These are phyloP conservation scores for Phoma sp. DNA, from an alignment of 2,329 filamentous ascomycete genomes.

Conservation along the genomic window DNA sequence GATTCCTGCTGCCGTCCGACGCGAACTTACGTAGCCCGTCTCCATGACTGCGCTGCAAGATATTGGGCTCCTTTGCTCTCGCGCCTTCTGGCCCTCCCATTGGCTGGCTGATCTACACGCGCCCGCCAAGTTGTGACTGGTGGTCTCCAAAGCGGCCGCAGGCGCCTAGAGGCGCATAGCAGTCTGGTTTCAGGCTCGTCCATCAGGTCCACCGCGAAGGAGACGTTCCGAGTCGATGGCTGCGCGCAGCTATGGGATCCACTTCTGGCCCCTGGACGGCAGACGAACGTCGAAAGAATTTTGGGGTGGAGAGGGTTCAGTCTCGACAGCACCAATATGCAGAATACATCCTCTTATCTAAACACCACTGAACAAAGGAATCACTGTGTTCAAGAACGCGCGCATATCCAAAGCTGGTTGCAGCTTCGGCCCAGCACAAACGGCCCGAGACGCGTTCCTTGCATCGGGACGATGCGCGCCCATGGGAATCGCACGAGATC, in stretches of 20 bases:
- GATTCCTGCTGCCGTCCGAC: conserved; percentile 14
- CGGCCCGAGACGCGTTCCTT: conserved; percentile 7
- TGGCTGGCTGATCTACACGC: conserved; percentile 35
- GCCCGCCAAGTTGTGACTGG: conserved; percentile 23
- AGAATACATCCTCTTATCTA: not conserved
- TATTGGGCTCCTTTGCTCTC: conserved; percentile 23
- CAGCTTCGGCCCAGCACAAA: conserved; percentile 3
- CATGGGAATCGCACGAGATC: not conserved
- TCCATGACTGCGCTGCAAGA: conserved; percentile 21
- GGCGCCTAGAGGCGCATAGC: conserved; percentile 31
- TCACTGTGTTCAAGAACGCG: not conserved
- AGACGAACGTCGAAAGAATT: not conserved
- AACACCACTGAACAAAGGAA: not conserved
- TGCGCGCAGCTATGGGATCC: conserved; percentile 6
- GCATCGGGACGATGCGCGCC: conserved; percentile 1
- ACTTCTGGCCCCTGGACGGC: conserved; percentile 11
- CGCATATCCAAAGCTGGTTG: not conserved
- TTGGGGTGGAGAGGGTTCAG: not conserved
- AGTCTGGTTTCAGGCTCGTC: conserved; percentile 13
- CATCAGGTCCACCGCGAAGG: conserved; percentile 6
- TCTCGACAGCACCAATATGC: not conserved
- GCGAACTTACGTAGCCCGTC: conserved; percentile 33
- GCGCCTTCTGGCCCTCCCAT: conserved; percentile 26
- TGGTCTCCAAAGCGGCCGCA: conserved; percentile 31
- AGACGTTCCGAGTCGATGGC: conserved; percentile 18